A percentile compares a stretch with the other conserved stretches of the same genome.
Evolutionary conservation across 73 alveolate species (phyloP).

Genomic region (Paramecium octaurelia): DNA sequence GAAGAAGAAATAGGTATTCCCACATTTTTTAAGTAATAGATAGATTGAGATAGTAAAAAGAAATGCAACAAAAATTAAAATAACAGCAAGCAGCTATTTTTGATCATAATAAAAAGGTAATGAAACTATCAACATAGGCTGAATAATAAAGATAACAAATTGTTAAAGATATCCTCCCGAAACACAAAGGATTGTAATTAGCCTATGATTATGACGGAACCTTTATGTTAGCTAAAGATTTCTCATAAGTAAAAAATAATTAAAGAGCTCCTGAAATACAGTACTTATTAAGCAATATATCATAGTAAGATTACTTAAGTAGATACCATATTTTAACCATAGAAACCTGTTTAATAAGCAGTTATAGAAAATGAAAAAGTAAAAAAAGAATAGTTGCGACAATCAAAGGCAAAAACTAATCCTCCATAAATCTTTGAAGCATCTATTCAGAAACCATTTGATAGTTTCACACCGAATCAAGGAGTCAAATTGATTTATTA

Average conservation of each 20-base stretch:
- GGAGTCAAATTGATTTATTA: conserved; percentile 5
- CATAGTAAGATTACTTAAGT: background rate
- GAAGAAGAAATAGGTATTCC: background rate
- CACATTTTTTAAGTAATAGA: background rate
- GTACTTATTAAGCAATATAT: background rate
- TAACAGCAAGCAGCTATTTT: background rate
- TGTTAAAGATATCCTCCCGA: background rate
- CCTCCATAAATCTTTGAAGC: conserved; percentile 7
- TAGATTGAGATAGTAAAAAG: background rate
- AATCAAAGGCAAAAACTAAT: background rate
- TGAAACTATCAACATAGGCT: background rate
- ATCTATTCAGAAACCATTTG: background rate
- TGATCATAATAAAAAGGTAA: conserved; percentile 3
- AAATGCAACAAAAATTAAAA: background rate
- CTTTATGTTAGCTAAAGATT: conserved; percentile 24
- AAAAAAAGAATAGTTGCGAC: background rate
- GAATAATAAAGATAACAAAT: background rate
- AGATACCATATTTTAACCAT: conserved; percentile 13
- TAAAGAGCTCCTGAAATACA: background rate
- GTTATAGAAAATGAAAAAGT: background rate
- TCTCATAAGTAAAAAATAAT: background rate
- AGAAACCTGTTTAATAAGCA: background rate
- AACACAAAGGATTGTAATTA: background rate
- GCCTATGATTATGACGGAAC: conserved; percentile 53
- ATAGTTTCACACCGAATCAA: background rate